phyloP scores from a whole-genome alignment of 2,329 filamentous ascomycete genomes.

The Lasiodiplodia sp. region DNA sequence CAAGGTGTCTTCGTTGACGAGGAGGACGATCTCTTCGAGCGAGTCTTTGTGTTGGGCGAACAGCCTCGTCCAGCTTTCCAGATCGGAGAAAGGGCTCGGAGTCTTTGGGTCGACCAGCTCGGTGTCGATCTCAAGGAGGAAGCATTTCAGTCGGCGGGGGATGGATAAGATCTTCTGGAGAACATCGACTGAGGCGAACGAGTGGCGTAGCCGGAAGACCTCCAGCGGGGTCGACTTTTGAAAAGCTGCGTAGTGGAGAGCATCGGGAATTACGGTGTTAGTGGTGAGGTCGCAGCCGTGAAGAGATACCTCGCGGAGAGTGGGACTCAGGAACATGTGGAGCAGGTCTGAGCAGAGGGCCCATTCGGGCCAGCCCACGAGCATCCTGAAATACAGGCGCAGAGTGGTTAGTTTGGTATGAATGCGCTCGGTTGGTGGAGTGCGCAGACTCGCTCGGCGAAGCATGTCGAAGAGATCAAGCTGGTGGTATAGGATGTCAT shows the following conservation, averaged over 20 bases:
- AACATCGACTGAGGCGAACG: background rate
- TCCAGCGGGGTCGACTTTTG: background rate
- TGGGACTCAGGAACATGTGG: slow-evolving; percentile 6
- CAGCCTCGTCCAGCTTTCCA: background rate
- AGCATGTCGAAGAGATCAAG: background rate
- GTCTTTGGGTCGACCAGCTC: too few species aligned
- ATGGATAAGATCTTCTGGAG: background rate
- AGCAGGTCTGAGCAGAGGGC: background rate
- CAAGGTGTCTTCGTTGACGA: background rate
- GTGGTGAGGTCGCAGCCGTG: background rate
- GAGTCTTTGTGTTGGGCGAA: background rate
- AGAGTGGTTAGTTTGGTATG: background rate
- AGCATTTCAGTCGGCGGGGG: background rate
- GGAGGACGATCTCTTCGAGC: background rate
- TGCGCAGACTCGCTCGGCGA: background rate
- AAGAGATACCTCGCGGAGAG: slow-evolving; percentile 1
- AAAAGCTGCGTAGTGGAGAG: background rate
- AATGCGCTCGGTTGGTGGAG: background rate
- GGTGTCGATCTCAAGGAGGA: background rate
- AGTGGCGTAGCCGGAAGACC: background rate
- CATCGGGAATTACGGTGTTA: background rate
- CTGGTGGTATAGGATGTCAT: background rate
- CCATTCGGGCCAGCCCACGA: background rate
- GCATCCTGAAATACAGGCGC: background rate
- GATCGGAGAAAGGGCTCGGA: background rate